A percentile compares a stretch with the other conserved stretches of the same genome.
Evolutionary conservation across 2,329 filamentous ascomycete genomes (phyloP).

Genomic region (Falciphora oryzae): DNA sequence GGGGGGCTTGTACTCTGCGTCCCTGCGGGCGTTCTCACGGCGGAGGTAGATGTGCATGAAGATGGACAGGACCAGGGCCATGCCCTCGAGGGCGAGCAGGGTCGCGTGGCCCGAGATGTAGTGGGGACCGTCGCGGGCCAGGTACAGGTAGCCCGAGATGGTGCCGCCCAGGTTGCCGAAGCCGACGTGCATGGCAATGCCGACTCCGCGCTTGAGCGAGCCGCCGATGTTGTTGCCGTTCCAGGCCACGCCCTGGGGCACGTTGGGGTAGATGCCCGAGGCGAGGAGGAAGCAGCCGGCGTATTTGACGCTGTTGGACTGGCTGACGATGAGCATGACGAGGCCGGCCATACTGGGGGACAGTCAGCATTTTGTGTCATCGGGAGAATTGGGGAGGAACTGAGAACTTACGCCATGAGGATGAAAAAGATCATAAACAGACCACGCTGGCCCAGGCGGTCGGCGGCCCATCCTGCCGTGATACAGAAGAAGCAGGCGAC

Average conservation of each 20-base stretch:
- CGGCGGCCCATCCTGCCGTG: conserved; percentile 47
- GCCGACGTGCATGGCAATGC: conserved; percentile 47
- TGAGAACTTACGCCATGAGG: conserved; percentile 22
- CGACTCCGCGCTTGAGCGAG: conserved; percentile 42
- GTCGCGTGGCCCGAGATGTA: conserved; percentile 40
- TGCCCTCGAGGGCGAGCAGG: conserved; percentile 33
- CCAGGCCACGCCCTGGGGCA: conserved; percentile 44
- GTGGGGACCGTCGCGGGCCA: conserved; percentile 30
- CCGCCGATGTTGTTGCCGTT: conserved; percentile 46
- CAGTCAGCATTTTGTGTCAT: conserved; percentile 7
- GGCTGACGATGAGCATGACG: conserved; percentile 22
- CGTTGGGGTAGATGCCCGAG: conserved; percentile 41
- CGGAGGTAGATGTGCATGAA: conserved; percentile 54
- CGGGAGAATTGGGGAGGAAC: conserved; percentile 10
- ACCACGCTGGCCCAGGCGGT: conserved; percentile 45
- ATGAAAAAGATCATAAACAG: conserved; percentile 52
- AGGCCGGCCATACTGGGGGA: conserved; percentile 11
- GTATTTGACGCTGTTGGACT: conserved; percentile 21
- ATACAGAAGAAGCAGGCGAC: conserved; percentile 57
- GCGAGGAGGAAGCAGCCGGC: conserved; percentile 32
- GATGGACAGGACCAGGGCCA: conserved; percentile 43
- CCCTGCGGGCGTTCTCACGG: conserved; percentile 49
- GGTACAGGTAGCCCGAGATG: conserved; percentile 11
- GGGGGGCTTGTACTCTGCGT: conserved; percentile 39
- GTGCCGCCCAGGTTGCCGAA: conserved; percentile 41